Evolutionary conservation across 163 green algal species (phyloP).

Genomic region (Chloroidium sp.): DNA sequence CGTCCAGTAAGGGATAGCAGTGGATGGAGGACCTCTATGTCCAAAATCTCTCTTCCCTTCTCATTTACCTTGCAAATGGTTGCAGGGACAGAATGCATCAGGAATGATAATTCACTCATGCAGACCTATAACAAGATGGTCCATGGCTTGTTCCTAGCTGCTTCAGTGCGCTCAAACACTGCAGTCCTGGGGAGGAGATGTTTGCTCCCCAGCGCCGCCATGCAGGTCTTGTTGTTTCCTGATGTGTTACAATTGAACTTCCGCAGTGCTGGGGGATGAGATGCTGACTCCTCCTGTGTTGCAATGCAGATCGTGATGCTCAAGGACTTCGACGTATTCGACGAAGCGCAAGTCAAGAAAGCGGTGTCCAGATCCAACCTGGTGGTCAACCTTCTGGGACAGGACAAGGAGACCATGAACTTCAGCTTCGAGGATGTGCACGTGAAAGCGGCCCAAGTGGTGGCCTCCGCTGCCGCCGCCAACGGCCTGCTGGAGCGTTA

Average conservation of each 20-base stretch:
- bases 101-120: no score
- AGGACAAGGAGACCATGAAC: slow-evolving; percentile 87
- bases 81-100: no score
- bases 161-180: no score
- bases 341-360: slow-evolving; percentile 65
- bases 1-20: no score
- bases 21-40: no score
- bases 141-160: no score
- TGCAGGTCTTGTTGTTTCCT: neutral
- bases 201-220: no score
- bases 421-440: slow-evolving; percentile 85
- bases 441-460: slow-evolving; percentile 45
- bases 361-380: slow-evolving; percentile 77
- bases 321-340: slow-evolving; percentile 63
- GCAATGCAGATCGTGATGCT: slow-evolving; percentile 46
- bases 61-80: no score
- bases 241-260: neutral
- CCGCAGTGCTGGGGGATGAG: neutral
- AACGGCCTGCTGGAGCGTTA: slow-evolving; percentile 42
- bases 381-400: slow-evolving; percentile 91
- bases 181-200: no score
- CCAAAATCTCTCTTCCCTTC: no score
- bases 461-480: slow-evolving; percentile 46
- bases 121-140: no score
- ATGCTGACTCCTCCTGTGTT: neutral